Percentiles rank a stretch among this genome's conserved stretches.
Conservation (phyloP, 805 yeast species). For the Tetrapisispora iriomotensis region DNA sequence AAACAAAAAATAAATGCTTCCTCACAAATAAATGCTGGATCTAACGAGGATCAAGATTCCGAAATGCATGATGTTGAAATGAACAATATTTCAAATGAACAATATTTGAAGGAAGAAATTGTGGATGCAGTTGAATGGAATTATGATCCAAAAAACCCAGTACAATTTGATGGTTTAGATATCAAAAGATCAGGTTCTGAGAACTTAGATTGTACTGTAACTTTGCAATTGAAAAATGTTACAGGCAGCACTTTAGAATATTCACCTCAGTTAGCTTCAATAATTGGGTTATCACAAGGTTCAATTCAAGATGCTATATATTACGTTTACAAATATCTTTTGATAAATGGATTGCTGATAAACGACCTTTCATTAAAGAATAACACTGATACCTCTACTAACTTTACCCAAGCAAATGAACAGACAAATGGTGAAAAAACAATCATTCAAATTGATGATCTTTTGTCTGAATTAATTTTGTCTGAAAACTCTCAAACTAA, state of each 20-base stretch:
- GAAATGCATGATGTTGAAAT: not conserved
- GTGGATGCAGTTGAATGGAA: constrained; percentile 72
- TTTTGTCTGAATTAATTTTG: constrained; percentile 34
- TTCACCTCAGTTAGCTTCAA: constrained; percentile 53
- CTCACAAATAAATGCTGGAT: not conserved
- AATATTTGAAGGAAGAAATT: constrained; percentile 7
- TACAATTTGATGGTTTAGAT: constrained; percentile 81
- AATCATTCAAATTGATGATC: constrained; percentile 41
- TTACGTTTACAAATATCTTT: constrained; percentile 68
- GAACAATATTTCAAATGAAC: not conserved
- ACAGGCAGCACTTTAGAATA: constrained; percentile 54
- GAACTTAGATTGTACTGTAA: constrained; percentile 58
- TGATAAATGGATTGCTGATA: constrained; percentile 48
- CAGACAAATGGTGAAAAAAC: constrained; percentile 40
- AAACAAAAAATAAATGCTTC: constrained; percentile 1
- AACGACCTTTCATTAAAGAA: constrained; percentile 6
- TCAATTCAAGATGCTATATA: constrained; percentile 81
- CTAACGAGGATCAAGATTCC: not conserved
- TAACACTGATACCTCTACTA: constrained; percentile 7
- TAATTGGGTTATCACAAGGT: constrained; percentile 68
- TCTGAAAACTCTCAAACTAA: constrained; percentile 6
- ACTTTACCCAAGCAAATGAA: constrained; percentile 6
- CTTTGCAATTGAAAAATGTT: constrained; percentile 70
- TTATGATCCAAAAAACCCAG: constrained; percentile 43
- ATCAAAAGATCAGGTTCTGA: constrained; percentile 67